A percentile compares a stretch with the other conserved stretches of the same genome.
phyloP scores from a whole-genome alignment of 148 eudicot species.

The Persicaria maculosa region DNA sequence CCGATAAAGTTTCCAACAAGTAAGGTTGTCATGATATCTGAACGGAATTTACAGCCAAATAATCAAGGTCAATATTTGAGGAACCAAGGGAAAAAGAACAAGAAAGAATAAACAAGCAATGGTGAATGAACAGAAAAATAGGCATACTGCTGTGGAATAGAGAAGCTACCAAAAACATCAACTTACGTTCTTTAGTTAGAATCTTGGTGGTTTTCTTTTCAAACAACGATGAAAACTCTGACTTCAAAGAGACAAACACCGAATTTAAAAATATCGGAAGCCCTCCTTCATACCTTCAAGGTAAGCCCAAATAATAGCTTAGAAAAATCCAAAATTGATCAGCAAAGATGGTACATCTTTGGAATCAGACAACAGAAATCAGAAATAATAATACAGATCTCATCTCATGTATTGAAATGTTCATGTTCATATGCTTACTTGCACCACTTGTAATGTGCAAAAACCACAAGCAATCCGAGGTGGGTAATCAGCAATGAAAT shows the following conservation, averaged over 20 bases:
- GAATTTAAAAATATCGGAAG: conserved; percentile 43
- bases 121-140: not conserved
- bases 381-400: conserved; percentile 8
- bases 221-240: conserved; percentile 23
- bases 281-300: conserved; percentile 85
- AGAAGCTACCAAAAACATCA: conserved; percentile 3
- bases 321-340: not conserved
- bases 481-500: conserved; percentile 54
- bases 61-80: not conserved
- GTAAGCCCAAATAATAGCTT: not conserved
- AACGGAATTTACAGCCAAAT: not conserved
- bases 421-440: conserved; percentile 42
- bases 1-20: conserved; percentile 95
- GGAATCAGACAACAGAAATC: not conserved
- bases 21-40: conserved; percentile 82
- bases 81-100: not conserved
- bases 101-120: not conserved
- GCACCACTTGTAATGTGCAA: conserved; percentile 89
- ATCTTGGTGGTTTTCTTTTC: conserved; percentile 20
- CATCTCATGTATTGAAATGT: conserved; percentile 1
- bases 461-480: conserved; percentile 51
- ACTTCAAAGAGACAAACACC: conserved; percentile 29
- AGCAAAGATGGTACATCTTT: not conserved
- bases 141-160: not conserved
- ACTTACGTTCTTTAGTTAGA: conserved; percentile 63